phyloP scores from a whole-genome alignment of 495 filamentous ascomycete genomes.

The Hypoxylon crocopeplum region DNA sequence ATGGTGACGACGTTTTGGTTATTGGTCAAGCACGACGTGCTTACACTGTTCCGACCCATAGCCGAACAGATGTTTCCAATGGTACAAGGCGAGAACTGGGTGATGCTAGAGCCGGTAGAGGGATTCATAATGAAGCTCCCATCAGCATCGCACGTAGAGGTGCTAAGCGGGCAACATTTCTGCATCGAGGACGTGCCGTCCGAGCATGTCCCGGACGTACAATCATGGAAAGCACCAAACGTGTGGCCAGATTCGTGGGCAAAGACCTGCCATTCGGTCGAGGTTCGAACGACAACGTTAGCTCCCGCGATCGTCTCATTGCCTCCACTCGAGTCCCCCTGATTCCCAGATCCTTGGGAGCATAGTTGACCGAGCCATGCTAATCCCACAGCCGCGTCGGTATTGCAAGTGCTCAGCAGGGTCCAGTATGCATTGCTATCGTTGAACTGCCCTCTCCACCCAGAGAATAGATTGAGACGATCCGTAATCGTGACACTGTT shows the following conservation, averaged over 20 bases:
- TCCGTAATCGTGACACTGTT: constrained; percentile 69
- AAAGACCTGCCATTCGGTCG: constrained; percentile 93
- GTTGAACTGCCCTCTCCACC: constrained; percentile 74
- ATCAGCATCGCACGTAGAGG: constrained; percentile 74
- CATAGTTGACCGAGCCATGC: constrained; percentile 94
- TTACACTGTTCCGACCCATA: constrained; percentile 78
- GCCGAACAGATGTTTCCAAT: constrained; percentile 97
- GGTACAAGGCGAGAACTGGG: constrained; percentile 82
- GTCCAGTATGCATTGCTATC: constrained; percentile 95
- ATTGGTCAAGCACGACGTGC: constrained; percentile 74
- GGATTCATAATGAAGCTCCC: constrained; percentile 95
- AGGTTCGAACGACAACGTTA: constrained; percentile 87
- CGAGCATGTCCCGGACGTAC: constrained; percentile 69
- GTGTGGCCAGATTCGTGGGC: constrained; percentile 96
- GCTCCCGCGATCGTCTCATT: constrained; percentile 78
- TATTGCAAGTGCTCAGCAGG: constrained; percentile 83
- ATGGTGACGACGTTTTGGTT: constrained; percentile 89
- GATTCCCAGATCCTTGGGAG: constrained; percentile 59
- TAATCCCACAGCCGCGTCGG: constrained; percentile 85
- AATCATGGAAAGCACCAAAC: constrained; percentile 96
- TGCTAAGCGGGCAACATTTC: constrained; percentile 84
- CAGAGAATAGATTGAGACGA: constrained; percentile 86
- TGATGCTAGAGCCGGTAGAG: constrained; percentile 74
- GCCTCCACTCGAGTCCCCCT: constrained; percentile 44
- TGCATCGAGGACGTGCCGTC: constrained; percentile 66